phyloP scores from a whole-genome alignment of 768 basidiomycete species.

The Lepiota venenata region DNA sequence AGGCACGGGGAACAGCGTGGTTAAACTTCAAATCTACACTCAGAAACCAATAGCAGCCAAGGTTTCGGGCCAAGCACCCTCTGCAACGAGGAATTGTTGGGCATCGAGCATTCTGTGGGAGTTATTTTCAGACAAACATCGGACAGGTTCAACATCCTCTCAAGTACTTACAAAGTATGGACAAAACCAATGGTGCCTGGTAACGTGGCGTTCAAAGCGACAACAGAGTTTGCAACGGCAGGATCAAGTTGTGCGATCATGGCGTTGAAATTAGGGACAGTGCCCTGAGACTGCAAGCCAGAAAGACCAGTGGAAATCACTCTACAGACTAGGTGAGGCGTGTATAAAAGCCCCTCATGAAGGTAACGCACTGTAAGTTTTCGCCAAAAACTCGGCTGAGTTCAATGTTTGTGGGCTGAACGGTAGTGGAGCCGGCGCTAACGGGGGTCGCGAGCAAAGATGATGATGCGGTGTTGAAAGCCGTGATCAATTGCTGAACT shows the following conservation, averaged over 20 bases:
- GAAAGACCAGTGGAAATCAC: constrained; percentile 26
- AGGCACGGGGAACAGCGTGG: no score
- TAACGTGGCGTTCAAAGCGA: constrained; percentile 27
- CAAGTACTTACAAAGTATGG: constrained; percentile 24
- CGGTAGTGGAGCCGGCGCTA: constrained; percentile 29
- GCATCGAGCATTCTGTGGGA: constrained; percentile 31
- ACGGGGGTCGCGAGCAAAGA: constrained; percentile 21
- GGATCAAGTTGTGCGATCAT: constrained; percentile 27
- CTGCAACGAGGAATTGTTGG: constrained; percentile 27
- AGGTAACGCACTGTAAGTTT: constrained; percentile 23
- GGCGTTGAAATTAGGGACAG: constrained; percentile 24
- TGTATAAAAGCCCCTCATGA: background rate
- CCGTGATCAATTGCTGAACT: constrained; percentile 22
- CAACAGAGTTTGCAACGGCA: constrained; percentile 20
- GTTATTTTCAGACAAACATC: background rate
- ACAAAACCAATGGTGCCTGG: constrained; percentile 24
- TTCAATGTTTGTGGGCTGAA: constrained; percentile 30
- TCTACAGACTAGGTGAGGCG: constrained; percentile 15
- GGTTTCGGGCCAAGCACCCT: constrained; percentile 30
- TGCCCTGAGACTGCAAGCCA: constrained; percentile 20
- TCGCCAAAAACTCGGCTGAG: constrained; percentile 28
- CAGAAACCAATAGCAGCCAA: constrained; percentile 30
- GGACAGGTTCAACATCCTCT: no score
- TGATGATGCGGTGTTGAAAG: constrained; percentile 22
- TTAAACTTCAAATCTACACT: background rate